Evolutionary conservation across 2,329 filamentous ascomycete genomes (phyloP), one percentile per base, ranked within the genome.

Genomic region (Davidsoniella australis): DNA sequence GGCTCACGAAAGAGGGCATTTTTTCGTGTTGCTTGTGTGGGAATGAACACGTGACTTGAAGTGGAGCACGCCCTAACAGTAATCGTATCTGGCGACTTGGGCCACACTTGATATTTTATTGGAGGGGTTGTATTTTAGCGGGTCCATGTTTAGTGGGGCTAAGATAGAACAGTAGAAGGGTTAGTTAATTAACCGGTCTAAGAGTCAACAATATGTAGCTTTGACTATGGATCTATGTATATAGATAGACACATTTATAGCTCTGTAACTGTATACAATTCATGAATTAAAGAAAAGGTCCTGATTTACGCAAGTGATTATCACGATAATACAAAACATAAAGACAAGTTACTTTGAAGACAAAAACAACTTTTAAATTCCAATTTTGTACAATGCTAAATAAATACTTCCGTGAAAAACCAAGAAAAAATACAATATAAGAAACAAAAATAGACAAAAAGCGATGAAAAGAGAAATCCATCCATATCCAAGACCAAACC

Each of bases 21-120:
- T 50, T 50, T 46, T 47, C 41, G n/a, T 49, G 29, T 23, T 41
- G 51, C 43, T 50, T 47, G 51, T 53, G 51, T 53, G 51, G 47
- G 51, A 48, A 26, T 23, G n/a, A 2, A 14, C 51, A 53, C 51
- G 51, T 53, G 51, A 53, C 6, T 20, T 44, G 37, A 44, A 47
- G 51, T 53, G 51, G 51, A 38, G 39, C 45, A 23, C 51, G 51
- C 51, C 51, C 51, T 53, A 53, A 53, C 17, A 17, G 12, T 42
- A 23, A 41, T 41, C 39, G 39, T 17, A 8, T 20, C 12, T 20
- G 18, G 41, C 7, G 41, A 42, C 18, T 23, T 23, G 17, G 18
- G 24, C 18, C 41, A 42, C 12, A 42, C 14, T 42, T 42, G 18
- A 7, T 4, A 20, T 23, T 24, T 42, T 17, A 3, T 6, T 23